These are phyloP conservation scores for Cryphonectria nitschkei DNA, from an alignment of 2,329 filamentous ascomycete genomes.

Conservation along the genomic window DNA sequence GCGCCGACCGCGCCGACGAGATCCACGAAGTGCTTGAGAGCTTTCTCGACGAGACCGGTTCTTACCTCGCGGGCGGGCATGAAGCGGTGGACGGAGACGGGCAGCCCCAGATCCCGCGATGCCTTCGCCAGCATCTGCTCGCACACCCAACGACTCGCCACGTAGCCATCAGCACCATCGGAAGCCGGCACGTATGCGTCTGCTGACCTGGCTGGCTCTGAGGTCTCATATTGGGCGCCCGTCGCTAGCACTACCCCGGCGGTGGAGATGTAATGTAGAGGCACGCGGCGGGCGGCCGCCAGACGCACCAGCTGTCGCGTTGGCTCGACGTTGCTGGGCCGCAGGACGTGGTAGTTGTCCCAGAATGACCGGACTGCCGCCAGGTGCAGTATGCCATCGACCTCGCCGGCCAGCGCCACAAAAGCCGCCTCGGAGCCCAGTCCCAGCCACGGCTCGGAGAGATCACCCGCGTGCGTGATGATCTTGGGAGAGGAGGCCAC, in stretches of 20 bases:
- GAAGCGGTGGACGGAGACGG: conserved; percentile 9
- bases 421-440: conserved; percentile 6
- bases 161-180: conserved; percentile 10
- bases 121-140: conserved; percentile 9
- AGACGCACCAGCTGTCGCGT: conserved; percentile 41
- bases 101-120: not conserved
- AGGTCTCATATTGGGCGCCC: not conserved
- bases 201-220: not conserved
- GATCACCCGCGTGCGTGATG: not conserved
- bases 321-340: conserved; percentile 40
- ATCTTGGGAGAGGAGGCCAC: conserved; percentile 2
- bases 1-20: not conserved
- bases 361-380: conserved; percentile 46
- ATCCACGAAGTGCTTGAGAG: not conserved
- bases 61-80: not conserved
- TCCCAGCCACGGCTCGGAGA: conserved; percentile 4
- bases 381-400: conserved; percentile 54
- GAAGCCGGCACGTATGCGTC: conserved; percentile 1
- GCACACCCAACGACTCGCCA: conserved; percentile 3
- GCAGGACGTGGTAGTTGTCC: conserved; percentile 42
- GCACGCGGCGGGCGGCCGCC: conserved; percentile 30
- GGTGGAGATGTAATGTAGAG: conserved; percentile 39
- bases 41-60: not conserved
- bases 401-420: not conserved
- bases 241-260: conserved; percentile 15